Evolutionary conservation across 768 basidiomycete species (phyloP).

Genomic region (Tricholoma matsutake): DNA sequence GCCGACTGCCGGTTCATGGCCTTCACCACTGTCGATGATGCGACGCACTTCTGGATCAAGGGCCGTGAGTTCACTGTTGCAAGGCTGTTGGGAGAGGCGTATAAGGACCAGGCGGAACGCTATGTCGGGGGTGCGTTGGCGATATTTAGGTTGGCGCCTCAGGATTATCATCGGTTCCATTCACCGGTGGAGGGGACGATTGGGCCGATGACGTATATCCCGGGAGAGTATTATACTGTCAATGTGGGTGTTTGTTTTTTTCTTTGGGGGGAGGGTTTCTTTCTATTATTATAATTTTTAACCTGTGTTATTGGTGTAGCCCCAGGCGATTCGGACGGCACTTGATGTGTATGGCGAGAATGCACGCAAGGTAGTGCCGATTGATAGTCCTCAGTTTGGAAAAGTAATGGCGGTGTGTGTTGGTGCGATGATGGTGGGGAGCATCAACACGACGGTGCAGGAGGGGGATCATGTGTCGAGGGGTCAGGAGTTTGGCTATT

Average conservation of each 20-base stretch:
- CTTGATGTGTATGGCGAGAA: conserved; percentile 96
- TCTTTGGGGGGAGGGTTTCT: too few relatives aligned
- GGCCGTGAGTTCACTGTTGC: conserved; percentile 88
- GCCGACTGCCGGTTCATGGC: conserved; percentile 97
- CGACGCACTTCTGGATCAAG: conserved; percentile 94
- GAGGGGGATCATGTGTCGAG: conserved; percentile 79
- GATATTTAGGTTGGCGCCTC: conserved; percentile 90
- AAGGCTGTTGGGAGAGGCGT: conserved; percentile 75
- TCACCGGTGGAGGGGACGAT: conserved; percentile 82
- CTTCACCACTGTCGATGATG: conserved; percentile 82
- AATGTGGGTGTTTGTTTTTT: conserved; percentile 51
- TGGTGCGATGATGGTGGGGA: conserved; percentile 95
- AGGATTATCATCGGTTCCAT: conserved; percentile 96
- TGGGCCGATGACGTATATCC: conserved; percentile 77
- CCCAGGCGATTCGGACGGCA: conserved; percentile 88
- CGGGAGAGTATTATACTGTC: conserved; percentile 96
- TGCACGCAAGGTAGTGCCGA: conserved; percentile 86
- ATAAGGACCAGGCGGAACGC: conserved; percentile 63
- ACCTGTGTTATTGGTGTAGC: conserved; percentile 38
- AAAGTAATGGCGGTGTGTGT: conserved; percentile 89
- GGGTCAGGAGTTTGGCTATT: conserved; percentile 91
- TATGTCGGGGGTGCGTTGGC: conserved; percentile 81
- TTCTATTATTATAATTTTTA: not conserved
- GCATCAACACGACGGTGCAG: conserved; percentile 81
- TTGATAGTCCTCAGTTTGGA: conserved; percentile 87